Base-by-base conservation (phyloP, 2,329 filamentous ascomycete species). In the Colletotrichum lindemuthianum region DNA sequence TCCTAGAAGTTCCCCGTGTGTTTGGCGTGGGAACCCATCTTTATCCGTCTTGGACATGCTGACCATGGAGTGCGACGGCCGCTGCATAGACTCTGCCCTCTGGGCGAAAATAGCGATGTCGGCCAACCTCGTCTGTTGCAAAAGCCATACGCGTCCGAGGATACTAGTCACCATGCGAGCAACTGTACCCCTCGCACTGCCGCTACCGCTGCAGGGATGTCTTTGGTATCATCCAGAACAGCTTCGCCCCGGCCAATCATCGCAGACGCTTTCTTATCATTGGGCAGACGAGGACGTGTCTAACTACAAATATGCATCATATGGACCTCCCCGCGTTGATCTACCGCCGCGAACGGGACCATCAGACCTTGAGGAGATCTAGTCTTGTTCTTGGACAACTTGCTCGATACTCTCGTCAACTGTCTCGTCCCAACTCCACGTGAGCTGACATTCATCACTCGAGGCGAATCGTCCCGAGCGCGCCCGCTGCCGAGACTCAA, bases 261-360 rank as follows among this genome's bases (percentile, higher is more conserved):
- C 6, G 32, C 3, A 10, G 36, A 32, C 47, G 13, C 7, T 37
- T 32, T 58, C 61, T 61, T 65, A 65, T 65, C 61, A 41, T 52
- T 36, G 8, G 41, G 34, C 45, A 48, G n/a, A 34, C 51, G 24
- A 40, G 48, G 32, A 51, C 41, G 45, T 34, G 39, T 39, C 13
- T 15, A 51, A 43, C 47, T 37, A 60, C 45, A 55, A 44, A 41
- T 44, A 55, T 48, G 47, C 61, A 50, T 65, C 58, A 65, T 65
- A 47, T 56, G 41, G 36, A 34, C 13, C 39, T 36, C 61, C 61
- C 58, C 61, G 58, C 58, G 58, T 65, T 56, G 41, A 36, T 7
- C 8, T 36, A 36, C 40, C 33, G 61, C 60, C 44, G 50, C 39
- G 39, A n/a, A 50, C 33, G 49, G 49, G 43, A 40, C 15, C 60